phyloP scores from a whole-genome alignment of 2,329 filamentous ascomycete species.

The Plectosphaerella sp. region DNA sequence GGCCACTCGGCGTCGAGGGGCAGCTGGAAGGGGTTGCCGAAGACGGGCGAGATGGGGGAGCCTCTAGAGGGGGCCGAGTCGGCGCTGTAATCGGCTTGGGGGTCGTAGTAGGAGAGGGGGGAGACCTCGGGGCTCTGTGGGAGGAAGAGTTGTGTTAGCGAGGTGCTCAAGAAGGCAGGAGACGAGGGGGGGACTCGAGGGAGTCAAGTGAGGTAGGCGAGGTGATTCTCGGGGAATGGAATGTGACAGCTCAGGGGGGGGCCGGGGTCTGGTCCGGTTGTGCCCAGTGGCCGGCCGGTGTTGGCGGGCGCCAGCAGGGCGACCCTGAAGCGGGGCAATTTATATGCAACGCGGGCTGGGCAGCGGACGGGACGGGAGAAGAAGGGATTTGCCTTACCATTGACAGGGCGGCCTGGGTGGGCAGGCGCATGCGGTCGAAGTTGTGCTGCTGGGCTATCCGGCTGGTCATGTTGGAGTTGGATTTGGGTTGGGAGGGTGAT shows the following conservation, averaged over 20 bases:
- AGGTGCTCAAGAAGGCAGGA: background rate
- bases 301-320: no score
- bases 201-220: background rate
- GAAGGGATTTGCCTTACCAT: background rate
- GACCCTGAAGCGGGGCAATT: no score
- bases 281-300: no score
- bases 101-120: constrained; percentile 13
- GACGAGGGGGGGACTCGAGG: background rate
- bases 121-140: constrained; percentile 12
- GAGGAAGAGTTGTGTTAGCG: constrained; percentile 3
- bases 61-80: constrained; percentile 29
- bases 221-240: background rate
- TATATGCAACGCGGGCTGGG: no score
- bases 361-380: background rate
- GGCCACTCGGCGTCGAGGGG: constrained; percentile 19
- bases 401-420: background rate
- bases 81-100: constrained; percentile 23
- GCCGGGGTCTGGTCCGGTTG: background rate
- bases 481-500: background rate
- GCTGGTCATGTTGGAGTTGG: background rate
- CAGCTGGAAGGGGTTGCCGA: constrained; percentile 22
- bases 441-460: background rate
- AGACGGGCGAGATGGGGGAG: constrained; percentile 22
- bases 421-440: background rate
- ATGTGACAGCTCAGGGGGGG: background rate